Base-by-base conservation (phyloP, 179 eudicot genomes). In the Actinidia chinensis region DNA sequence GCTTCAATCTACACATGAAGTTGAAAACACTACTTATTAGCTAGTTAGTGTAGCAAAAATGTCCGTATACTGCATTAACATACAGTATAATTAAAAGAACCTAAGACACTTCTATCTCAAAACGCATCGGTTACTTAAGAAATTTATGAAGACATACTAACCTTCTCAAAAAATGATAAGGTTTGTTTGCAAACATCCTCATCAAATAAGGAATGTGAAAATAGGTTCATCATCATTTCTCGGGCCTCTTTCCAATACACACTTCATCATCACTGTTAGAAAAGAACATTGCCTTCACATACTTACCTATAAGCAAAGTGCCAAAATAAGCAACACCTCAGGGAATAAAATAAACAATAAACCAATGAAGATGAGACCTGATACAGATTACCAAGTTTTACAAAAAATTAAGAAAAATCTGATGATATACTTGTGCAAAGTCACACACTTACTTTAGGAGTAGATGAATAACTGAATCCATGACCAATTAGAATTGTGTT, bases 131-230 rank as follows among this genome's bases (percentile, higher is more conserved):
- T 52, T 6, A 51, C 43, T 12, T 13, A 73, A 9, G 47, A 66
- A n/a, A 66, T 50, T 50, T 33, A 46, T 28, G 50, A 67, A 73
- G 28, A 20, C 75, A 60, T 75, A 68, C 79, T 63, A 46, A 93
- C 98, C 97, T 93, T 95, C 81, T 93, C 95, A 75, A 93, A 89
- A 75, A 93, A 95, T 13, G 98, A 90, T 25, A 95, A 84, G 6
- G 93, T 93, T 68, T 89, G 94, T 46, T 95, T n/a, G 97, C 74
- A n/a, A n/a, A 95, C 76, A 81, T 93, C 95, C 70, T 95, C 98
- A 60, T 91, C 97, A 46, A 92, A n/a, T 83, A n/a, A 42, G 90
- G 70, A 78, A 95, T 86, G n/a, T n/a, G n/a, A n/a, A 44, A 97
- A 95, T 22, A 95, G 84, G 83, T 89, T 82, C 76, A 80, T 76